Evolutionary conservation across 2,329 filamentous ascomycete genomes (phyloP), one percentile per base, ranked within the genome.

Genomic region (Allantophomopsis cytisporea): DNA sequence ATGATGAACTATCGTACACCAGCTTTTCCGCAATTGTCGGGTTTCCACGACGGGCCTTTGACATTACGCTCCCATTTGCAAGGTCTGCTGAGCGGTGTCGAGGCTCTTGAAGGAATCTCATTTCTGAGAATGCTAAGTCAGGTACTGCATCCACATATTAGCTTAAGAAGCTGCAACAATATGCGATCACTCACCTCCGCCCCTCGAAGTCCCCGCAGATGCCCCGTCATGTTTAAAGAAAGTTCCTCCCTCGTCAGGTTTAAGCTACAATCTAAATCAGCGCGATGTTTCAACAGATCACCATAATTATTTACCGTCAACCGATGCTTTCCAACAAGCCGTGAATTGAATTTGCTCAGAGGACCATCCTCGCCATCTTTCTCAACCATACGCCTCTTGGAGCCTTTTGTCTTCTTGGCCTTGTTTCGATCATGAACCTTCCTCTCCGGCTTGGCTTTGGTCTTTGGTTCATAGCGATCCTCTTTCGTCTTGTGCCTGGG

Each of bases 331-430:
- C 64, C 54, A 33, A 81, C 64, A 38, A 67, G 68, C 3, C 64
- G 54, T 1, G 76, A 76, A 11, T 59, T 59, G 44, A 80, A 82
- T 15, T 68, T 68, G 6, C 63, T 55, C 54, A 76, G 68, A 7
- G 78, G 59, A 32, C 69, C 65, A 39, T 61, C 62, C 12, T 51
- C 46, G 10, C 45, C 44, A 41, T 45, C 51, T 33, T 44, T 54
- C 20, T 41, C 43, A 17, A 43, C 39, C 39, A 46, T 53, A 23
- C 37, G 40, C 7, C 35, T 40, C 17, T 49, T 45, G 7, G 43
- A 40, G 31, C 17, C 37, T 13, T 42, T 47, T 17, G 36, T 23
- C 35, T 30, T 39, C 28, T 33, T 43, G 11, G 10, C 21, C 31
- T 38, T 42, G 8, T 28, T 28, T 12, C 11, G 23, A 28, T 28